Evolutionary conservation across 2,329 filamentous ascomycete genomes (phyloP).

Genomic region (Xenosphaeropsis pyriputrescens): DNA sequence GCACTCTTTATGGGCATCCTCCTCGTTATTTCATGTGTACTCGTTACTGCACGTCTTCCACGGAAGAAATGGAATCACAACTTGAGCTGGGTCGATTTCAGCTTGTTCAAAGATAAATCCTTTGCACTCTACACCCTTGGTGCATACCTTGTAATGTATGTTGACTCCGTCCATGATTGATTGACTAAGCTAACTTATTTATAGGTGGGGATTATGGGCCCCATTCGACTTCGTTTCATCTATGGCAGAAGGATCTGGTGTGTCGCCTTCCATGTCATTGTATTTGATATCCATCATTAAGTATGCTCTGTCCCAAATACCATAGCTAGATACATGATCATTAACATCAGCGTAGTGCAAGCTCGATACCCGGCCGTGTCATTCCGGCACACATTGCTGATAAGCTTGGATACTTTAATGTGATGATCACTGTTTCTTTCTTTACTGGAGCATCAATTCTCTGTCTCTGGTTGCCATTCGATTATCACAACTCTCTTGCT

Average conservation of each 20-base stretch:
- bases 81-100: conserved; percentile 34
- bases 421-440: conserved; percentile 5
- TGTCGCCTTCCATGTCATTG: not conserved
- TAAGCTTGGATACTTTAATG: conserved; percentile 15
- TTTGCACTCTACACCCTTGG: conserved; percentile 50
- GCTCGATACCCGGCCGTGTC: conserved; percentile 14
- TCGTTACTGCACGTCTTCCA: conserved; percentile 17
- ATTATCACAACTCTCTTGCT: conserved; percentile 25
- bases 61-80: conserved; percentile 15
- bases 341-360: conserved; percentile 3
- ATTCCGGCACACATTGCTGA: conserved; percentile 13
- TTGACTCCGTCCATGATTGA: not conserved
- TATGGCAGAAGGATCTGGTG: not conserved
- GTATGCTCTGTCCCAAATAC: not conserved
- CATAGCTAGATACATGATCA: conserved; percentile 1
- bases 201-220: not conserved
- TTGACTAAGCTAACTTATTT: not conserved
- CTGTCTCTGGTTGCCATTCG: not conserved
- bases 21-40: conserved; percentile 35
- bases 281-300: not conserved
- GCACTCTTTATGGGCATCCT: conserved; percentile 43
- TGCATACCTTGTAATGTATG: conserved; percentile 43
- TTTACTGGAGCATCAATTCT: not conserved
- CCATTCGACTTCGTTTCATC: not conserved
- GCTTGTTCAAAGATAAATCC: conserved; percentile 43